Evolutionary conservation across 352 stramenopile genomes (phyloP).

Genomic region (Pythium apleroticum): DNA sequence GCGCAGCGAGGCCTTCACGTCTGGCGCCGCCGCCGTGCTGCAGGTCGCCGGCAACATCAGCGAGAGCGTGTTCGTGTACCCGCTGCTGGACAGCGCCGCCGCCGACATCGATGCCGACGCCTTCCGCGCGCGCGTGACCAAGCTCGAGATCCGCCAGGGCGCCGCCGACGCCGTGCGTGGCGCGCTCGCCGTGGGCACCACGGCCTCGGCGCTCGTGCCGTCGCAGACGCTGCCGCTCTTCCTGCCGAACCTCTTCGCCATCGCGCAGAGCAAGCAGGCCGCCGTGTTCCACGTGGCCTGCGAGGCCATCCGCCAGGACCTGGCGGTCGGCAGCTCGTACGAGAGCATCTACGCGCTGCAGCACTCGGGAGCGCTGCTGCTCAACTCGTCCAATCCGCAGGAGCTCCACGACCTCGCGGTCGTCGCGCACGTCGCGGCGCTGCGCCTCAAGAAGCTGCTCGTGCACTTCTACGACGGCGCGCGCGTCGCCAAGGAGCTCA

Average conservation of each 20-base stretch:
- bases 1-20: constrained; percentile 52
- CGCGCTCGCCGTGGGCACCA: constrained; percentile 52
- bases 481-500: constrained; percentile 58
- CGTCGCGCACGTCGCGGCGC: constrained; percentile 67
- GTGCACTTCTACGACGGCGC: constrained; percentile 84
- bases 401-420: constrained; percentile 81
- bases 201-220: constrained; percentile 50
- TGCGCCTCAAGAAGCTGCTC: constrained; percentile 57
- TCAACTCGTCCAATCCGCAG: constrained; percentile 67
- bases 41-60: constrained; percentile 55
- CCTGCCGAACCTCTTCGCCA: constrained; percentile 65
- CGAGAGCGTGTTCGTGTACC: constrained; percentile 68
- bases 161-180: constrained; percentile 59
- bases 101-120: constrained; percentile 19
- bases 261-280: constrained; percentile 38
- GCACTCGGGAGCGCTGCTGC: constrained; percentile 67
- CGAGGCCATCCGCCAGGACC: constrained; percentile 51
- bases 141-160: constrained; percentile 56
- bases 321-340: constrained; percentile 61
- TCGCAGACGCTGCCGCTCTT: constrained; percentile 79
- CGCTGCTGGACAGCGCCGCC: constrained; percentile 37
- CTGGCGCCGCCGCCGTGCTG: constrained; percentile 52
- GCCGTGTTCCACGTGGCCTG: constrained; percentile 69
- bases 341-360: constrained; percentile 65
- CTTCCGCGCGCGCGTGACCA: constrained; percentile 55